phyloP scores from a whole-genome alignment of 2,329 filamentous ascomycete genomes.

The Ophiostoma ips region DNA sequence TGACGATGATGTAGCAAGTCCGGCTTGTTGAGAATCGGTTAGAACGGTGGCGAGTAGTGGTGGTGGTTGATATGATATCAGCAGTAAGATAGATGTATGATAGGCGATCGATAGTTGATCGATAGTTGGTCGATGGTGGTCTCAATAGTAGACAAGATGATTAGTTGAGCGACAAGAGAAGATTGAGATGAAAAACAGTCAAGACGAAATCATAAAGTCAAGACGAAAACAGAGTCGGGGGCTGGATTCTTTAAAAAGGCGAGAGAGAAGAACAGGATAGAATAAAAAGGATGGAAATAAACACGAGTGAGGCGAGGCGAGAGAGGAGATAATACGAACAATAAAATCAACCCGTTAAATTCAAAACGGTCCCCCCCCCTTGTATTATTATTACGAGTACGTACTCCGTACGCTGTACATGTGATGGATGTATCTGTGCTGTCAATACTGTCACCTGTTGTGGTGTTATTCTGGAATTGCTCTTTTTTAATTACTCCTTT shows the following conservation, averaged over 20 bases:
- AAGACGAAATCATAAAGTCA: neutral
- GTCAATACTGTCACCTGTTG: neutral
- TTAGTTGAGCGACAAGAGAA: neutral
- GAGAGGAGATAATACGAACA: neutral
- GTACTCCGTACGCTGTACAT: no score
- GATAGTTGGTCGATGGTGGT: no score
- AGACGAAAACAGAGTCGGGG: neutral
- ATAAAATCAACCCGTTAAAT: neutral
- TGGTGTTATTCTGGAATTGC: slow-evolving; percentile 2
- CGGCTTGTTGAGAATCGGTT: no score
- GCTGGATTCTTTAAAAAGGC: neutral
- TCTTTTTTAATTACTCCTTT: neutral
- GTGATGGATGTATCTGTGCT: neutral
- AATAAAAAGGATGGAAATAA: neutral
- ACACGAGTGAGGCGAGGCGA: neutral
- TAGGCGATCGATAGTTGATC: no score
- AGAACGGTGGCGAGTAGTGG: no score
- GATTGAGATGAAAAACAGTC: neutral
- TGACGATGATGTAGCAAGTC: no score
- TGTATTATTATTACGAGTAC: neutral
- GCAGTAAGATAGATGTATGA: no score
- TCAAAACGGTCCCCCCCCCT: neutral
- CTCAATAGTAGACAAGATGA: no score
- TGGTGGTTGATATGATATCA: no score
- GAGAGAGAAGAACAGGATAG: neutral